Base-by-base conservation (phyloP, 805 yeast genomes). In the Debaryomyces tyrocola region DNA sequence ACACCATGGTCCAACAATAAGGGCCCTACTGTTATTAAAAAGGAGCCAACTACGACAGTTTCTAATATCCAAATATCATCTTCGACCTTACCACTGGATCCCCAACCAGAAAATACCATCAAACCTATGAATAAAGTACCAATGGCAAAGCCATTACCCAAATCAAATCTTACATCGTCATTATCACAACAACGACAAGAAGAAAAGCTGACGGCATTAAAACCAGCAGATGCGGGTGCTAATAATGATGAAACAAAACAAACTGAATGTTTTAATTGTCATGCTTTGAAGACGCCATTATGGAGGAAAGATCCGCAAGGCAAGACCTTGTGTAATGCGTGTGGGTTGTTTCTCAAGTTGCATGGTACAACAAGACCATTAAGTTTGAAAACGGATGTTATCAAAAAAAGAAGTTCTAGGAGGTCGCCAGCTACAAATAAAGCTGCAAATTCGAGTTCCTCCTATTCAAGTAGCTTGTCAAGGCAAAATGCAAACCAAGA, bases 281-380 rank as follows among this genome's bases (percentile, higher is more conserved):
- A 79, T 40, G 81, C 86, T 0, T 59, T 74, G 2, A 82, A 79
- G 47, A 82, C 86, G 0, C 86, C 86, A 0, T 65, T 82, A 20
- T 82, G 86, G 86, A 64, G 86, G 38, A 73, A 80, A 56, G 84
- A 81, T 55, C 75, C 82, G 6, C 69, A 63, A 21, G 86, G 86
- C 1, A 78, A 80, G 49, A 80, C 85, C 2, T 65, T 82, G 4
- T 82, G 86, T 58, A 82, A 82, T 56, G 86, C 86, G 0, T 82
- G 86, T 65, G 86, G 86, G 0, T 64, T 82, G 18, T 82, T 81
- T 56, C 72, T 76, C 44, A 81, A 81, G 55, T 62, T 82, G 15
- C 86, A 82, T 55, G 86, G 86, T 14, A 78, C 85, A 2, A 79
- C 79, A 59, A 63, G 86, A 43, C 86, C 86, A 1, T 63, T 82